Evolutionary conservation across 2,329 filamentous ascomycete genomes (phyloP).

Genomic region (Tolypocladium ovalisporum): DNA sequence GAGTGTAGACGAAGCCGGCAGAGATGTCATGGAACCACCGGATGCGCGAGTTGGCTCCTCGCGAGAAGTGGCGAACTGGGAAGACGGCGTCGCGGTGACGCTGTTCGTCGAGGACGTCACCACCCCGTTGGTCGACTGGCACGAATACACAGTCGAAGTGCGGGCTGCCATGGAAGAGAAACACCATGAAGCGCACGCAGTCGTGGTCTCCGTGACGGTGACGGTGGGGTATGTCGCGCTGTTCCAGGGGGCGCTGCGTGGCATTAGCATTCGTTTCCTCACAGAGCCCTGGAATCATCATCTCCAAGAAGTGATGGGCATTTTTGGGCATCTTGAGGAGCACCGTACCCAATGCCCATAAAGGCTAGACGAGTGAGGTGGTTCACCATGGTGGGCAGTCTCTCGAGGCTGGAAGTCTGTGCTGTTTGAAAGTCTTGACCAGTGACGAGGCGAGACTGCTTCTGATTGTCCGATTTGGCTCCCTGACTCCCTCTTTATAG

Average conservation of each 20-base stretch:
- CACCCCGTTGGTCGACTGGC: background rate
- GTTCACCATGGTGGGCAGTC: background rate
- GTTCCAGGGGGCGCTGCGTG: background rate
- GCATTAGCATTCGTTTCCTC: background rate
- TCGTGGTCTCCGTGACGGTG: background rate
- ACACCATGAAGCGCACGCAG: background rate
- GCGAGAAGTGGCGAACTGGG: background rate
- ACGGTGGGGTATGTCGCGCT: background rate
- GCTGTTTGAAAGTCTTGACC: background rate
- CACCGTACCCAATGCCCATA: background rate
- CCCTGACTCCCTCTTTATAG: background rate
- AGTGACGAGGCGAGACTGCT: background rate
- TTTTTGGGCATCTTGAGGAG: too few species aligned
- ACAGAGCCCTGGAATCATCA: accelerated
- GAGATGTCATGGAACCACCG: background rate
- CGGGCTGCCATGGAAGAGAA: background rate
- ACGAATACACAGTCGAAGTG: background rate
- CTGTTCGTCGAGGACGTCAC: background rate
- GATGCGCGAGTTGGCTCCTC: background rate
- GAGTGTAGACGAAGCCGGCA: background rate
- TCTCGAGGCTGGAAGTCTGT: background rate
- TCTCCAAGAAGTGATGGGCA: background rate
- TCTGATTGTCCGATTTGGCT: background rate
- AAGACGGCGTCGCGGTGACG: background rate
- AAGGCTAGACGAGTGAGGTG: background rate